Percentiles rank a stretch among this genome's conserved stretches.
Conservation (phyloP, 768 basidiomycete genomes). For the Leccinum sublutescens region DNA sequence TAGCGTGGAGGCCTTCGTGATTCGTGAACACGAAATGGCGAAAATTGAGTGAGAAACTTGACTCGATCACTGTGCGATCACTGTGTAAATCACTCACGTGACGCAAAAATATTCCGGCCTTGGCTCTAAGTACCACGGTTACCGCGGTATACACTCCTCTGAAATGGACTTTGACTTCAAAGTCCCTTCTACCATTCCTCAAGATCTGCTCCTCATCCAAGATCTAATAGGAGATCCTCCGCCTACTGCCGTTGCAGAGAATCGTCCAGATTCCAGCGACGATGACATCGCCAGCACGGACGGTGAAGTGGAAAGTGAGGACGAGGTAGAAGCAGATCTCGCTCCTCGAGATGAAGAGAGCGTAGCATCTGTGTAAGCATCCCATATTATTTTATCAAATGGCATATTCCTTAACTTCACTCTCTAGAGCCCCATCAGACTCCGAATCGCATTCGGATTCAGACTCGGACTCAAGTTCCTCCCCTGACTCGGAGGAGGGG, state of each 20-base stretch:
- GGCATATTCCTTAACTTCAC: slow-evolving; percentile 16
- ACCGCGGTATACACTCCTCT: background rate
- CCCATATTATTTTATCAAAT: background rate
- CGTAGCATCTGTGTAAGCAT: slow-evolving; percentile 22
- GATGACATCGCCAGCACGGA: slow-evolving; percentile 54
- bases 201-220: slow-evolving; percentile 74
- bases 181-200: slow-evolving; percentile 59
- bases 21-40: background rate
- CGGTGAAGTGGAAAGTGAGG: slow-evolving; percentile 58
- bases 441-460: slow-evolving; percentile 44
- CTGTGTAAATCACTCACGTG: slow-evolving; percentile 19
- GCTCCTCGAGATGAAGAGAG: slow-evolving; percentile 43
- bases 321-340: slow-evolving; percentile 70
- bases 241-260: background rate
- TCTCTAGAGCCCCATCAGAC: slow-evolving; percentile 26
- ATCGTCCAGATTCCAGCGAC: slow-evolving; percentile 31
- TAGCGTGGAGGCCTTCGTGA: slow-evolving; percentile 1
- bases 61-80: background rate
- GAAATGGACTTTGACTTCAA: slow-evolving; percentile 48
- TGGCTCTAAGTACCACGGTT: background rate
- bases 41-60: background rate
- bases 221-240: slow-evolving; percentile 50
- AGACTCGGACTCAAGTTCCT: slow-evolving; percentile 18
- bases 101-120: background rate
- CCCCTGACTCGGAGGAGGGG: slow-evolving; percentile 24